Conservation (phyloP, 2,329 filamentous ascomycete genomes). For the Cercospora beticola region DNA sequence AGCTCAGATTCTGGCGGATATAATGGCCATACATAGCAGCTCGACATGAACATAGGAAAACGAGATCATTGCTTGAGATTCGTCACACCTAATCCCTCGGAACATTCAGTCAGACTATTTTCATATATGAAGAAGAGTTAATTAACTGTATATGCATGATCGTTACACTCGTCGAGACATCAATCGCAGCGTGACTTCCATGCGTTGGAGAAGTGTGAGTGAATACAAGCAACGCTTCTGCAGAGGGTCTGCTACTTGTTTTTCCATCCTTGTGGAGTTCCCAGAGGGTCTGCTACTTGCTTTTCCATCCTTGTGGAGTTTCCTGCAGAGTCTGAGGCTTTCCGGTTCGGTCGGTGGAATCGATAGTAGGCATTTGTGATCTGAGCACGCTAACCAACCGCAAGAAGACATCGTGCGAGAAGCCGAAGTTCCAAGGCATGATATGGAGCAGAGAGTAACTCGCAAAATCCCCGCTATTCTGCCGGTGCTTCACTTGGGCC, state of each 20-base stretch:
- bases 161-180: neutral
- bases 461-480: neutral
- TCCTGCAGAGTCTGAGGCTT: neutral
- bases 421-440: neutral
- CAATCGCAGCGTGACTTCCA: neutral
- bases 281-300: neutral
- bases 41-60: neutral
- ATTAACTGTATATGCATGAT: neutral
- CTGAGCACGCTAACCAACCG: neutral
- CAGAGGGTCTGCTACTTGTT: neutral
- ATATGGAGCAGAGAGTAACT: neutral
- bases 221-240: neutral
- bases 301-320: neutral
- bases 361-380: neutral
- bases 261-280: neutral
- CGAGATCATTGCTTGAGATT: neutral
- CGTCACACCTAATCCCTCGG: neutral
- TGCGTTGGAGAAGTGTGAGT: neutral
- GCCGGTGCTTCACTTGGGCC: neutral
- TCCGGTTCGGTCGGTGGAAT: neutral
- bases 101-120: neutral
- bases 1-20: neutral
- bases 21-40: neutral
- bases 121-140: neutral
- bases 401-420: neutral